Conservation (phyloP, 129 eudicot genomes). For the Escallonia rubra region DNA sequence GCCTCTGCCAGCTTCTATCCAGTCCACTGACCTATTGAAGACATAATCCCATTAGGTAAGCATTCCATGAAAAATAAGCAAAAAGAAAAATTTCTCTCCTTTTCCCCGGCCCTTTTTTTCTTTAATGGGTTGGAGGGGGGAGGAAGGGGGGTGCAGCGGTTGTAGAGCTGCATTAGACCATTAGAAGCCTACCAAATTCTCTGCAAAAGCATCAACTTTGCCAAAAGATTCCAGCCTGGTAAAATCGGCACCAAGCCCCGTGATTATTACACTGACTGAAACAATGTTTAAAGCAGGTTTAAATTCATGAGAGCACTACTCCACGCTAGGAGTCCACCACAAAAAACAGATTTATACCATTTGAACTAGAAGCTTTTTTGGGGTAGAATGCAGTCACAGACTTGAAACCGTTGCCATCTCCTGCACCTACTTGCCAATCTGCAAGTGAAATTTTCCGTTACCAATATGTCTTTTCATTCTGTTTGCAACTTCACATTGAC, state of each 20-base stretch:
- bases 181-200: conserved; percentile 55
- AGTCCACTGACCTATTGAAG: conserved; percentile 70
- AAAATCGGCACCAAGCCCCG: conserved; percentile 95
- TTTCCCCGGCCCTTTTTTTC: background rate
- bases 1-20: conserved; percentile 99
- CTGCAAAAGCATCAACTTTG: conserved; percentile 95
- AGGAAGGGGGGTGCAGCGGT: background rate
- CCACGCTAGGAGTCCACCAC: conserved; percentile 5
- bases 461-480: background rate
- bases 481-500: background rate
- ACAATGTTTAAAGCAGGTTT: conserved; percentile 12
- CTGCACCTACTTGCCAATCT: conserved; percentile 92
- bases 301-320: conserved; percentile 1
- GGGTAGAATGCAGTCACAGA: conserved; percentile 88
- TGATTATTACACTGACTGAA: conserved; percentile 80
- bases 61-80: background rate
- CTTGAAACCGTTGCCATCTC: conserved; percentile 72
- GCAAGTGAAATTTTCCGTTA: conserved; percentile 19
- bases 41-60: background rate
- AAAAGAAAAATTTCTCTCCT: background rate
- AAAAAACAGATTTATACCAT: conserved; percentile 39
- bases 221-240: conserved; percentile 96
- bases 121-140: background rate
- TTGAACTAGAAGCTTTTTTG: conserved; percentile 63
- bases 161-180: background rate